Base-by-base conservation (phyloP, 495 filamentous ascomycete genomes). In the Tetracladium setigerum region DNA sequence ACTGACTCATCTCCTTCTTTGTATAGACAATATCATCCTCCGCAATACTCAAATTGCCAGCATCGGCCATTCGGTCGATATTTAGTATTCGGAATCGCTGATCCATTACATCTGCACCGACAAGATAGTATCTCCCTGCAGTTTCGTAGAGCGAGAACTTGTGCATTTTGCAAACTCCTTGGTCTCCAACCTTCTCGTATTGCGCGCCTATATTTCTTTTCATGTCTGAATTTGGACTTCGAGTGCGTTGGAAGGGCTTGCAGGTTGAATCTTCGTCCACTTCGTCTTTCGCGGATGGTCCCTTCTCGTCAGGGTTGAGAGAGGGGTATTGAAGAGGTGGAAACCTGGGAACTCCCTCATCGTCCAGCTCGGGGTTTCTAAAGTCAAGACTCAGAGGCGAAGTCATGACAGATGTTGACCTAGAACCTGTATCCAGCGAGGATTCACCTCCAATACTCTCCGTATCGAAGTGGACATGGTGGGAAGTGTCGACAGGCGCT, bases 71-170 rank as follows among this genome's bases (percentile, higher is more conserved):
- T 30, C 92, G 81, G 57, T 96, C 91, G 53, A 97, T 92, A 62
- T 96, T 95, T 61, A 98, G 64, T 41, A 98, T 89, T 49, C 89
- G 78, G 58, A 90, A 97, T 13, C 84, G 81, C 30, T 77, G 82
- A 65, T 98, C 94, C 58, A 83, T 77, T 41, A 95, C 72, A 60
- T 98, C 90, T 46, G 82, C 86, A 10, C 94, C 92, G 27, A 97
- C 87, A 54, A 98, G 82, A 63, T 96, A 97, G 62, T 87, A 97
- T 55, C 89, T 77, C 32, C 82, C 88, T 1, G 86, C 82, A 2
- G 92, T 98, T 69, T 97, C 90, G 63, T 97, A 97, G 30, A 98
- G 69, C 2, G 86, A 90, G 65, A 94, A 96, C 56, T 88, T 89
- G 71, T 95, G 88, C 86, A 98, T 95, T 53, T 87, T 84, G 63